Evolutionary conservation across 169 alveolate genomes (phyloP).

Genomic region (Plasmodium chabaudi): DNA sequence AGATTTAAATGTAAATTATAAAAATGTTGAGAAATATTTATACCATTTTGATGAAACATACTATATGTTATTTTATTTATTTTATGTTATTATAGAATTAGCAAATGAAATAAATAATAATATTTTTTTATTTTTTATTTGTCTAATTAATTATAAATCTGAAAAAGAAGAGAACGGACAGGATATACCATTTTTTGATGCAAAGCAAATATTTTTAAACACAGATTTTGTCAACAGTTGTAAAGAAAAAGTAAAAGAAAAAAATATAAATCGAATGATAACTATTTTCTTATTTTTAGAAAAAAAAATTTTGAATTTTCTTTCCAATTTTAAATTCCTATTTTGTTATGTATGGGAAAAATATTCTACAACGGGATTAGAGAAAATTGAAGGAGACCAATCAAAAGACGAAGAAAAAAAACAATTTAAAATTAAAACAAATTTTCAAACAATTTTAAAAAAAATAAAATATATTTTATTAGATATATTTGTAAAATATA

Average conservation of each 20-base stretch:
- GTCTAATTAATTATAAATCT: not conserved
- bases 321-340: conserved; percentile 50
- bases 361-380: not conserved
- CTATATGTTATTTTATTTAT: conserved; percentile 28
- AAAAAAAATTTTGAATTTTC: conserved; percentile 40
- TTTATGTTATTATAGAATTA: conserved; percentile 23
- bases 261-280: conserved; percentile 47
- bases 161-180: not conserved
- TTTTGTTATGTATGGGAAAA: conserved; percentile 52
- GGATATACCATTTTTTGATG: not conserved
- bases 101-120: conserved; percentile 45
- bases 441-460: conserved; percentile 8
- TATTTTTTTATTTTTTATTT: conserved; percentile 56
- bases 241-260: conserved; percentile 16
- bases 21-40: not conserved
- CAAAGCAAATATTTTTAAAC: not conserved
- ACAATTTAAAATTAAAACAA: not conserved
- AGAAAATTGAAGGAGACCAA: not conserved
- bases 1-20: not conserved
- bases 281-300: conserved; percentile 47
- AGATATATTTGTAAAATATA: conserved; percentile 58
- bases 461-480: conserved; percentile 40
- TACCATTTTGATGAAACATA: conserved; percentile 39
- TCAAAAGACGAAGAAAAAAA: not conserved
- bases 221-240: conserved; percentile 13